Evolutionary conservation across 2,329 filamentous ascomycete species (phyloP).

Genomic region (Trichoderma atrobrunneum): DNA sequence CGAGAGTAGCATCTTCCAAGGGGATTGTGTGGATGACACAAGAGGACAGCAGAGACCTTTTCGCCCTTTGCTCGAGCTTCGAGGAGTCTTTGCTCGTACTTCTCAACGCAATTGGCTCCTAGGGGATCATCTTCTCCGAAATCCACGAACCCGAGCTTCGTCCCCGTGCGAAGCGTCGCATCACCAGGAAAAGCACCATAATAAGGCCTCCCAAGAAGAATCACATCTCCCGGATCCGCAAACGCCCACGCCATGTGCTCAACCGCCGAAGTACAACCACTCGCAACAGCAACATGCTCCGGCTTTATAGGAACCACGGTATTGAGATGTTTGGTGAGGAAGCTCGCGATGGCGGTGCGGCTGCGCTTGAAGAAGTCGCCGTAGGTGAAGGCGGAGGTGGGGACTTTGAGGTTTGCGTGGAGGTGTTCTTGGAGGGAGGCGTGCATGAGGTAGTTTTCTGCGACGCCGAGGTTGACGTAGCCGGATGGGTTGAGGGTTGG

Average conservation of each 20-base stretch:
- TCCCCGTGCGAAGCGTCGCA: constrained; percentile 41
- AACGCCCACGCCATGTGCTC: constrained; percentile 41
- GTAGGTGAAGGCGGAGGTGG: constrained; percentile 38
- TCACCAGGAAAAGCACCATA: constrained; percentile 50
- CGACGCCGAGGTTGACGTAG: constrained; percentile 50
- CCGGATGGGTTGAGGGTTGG: constrained; percentile 41
- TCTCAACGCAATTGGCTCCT: constrained; percentile 37
- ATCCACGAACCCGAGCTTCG: constrained; percentile 42
- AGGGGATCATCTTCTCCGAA: constrained; percentile 46
- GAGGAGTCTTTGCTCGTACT: constrained; percentile 45
- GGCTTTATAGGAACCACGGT: constrained; percentile 30
- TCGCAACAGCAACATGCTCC: constrained; percentile 37
- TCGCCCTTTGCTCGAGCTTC: constrained; percentile 38
- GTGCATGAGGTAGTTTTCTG: constrained; percentile 54
- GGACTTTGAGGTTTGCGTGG: constrained; percentile 37
- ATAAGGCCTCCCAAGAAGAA: constrained; percentile 43
- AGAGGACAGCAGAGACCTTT: constrained; percentile 46
- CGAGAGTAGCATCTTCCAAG: constrained; percentile 48
- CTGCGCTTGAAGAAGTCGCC: constrained; percentile 40
- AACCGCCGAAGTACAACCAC: constrained; percentile 42
- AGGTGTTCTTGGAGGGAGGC: constrained; percentile 40
- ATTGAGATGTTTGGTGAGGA: constrained; percentile 36
- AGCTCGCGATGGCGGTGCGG: constrained; percentile 32
- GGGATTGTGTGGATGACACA: constrained; percentile 53
- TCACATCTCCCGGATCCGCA: constrained; percentile 39